phyloP scores from a whole-genome alignment of 2,329 filamentous ascomycete species.

The Elsinoe ampelina region DNA sequence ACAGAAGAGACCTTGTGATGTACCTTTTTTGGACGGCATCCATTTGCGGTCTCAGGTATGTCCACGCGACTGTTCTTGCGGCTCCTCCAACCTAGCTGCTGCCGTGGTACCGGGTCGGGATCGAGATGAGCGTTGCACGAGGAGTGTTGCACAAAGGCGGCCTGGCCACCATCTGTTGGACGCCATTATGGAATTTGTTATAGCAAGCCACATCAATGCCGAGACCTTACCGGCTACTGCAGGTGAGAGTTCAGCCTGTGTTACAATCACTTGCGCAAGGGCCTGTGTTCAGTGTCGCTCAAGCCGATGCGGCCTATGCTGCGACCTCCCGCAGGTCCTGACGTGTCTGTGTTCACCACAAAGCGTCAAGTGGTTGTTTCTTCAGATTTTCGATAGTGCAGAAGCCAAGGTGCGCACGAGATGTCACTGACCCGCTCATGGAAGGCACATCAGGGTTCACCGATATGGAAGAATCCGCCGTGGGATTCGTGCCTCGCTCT shows the following conservation, averaged over 20 bases:
- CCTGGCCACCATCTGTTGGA: conserved; percentile 2
- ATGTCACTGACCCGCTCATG: conserved; percentile 3
- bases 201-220: background rate
- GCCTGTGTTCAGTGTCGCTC: background rate
- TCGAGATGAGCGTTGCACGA: background rate
- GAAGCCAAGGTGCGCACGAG: background rate
- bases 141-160: background rate
- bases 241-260: background rate
- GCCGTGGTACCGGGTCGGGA: conserved; percentile 6
- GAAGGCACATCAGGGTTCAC: background rate
- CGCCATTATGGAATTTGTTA: background rate
- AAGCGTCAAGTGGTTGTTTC: background rate
- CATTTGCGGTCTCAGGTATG: background rate
- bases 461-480: background rate
- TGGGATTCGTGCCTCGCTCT: background rate
- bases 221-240: background rate
- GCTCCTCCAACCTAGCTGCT: background rate
- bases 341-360: background rate
- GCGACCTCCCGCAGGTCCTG: background rate
- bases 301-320: conserved; percentile 6
- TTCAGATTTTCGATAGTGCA: conserved; percentile 1
- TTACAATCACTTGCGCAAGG: background rate
- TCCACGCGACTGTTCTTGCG: conserved; percentile 5
- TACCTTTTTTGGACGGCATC: background rate
- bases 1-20: background rate